A percentile compares a stretch with the other conserved stretches of the same genome.
Evolutionary conservation across 108 stramenopile species (phyloP).

Genomic region (Cyclotella choctawhatcheeana): DNA sequence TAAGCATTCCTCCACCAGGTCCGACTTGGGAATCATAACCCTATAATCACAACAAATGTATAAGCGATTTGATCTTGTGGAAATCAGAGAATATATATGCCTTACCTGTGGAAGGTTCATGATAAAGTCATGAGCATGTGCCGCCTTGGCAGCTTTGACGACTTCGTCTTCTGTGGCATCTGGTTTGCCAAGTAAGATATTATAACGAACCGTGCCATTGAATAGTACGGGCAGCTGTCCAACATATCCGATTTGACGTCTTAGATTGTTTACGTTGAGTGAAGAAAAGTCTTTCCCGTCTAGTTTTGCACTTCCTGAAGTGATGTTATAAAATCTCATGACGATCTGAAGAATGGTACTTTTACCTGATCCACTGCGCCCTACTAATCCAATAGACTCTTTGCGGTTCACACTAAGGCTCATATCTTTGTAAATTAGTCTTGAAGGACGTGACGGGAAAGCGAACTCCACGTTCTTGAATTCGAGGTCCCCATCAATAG

Average conservation of each 20-base stretch:
- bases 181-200: slow-evolving; percentile 62
- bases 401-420: slow-evolving; percentile 15
- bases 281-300: slow-evolving; percentile 55
- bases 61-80: too few species aligned
- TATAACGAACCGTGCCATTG: slow-evolving; percentile 65
- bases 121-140: slow-evolving; percentile 67
- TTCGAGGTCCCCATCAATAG: slow-evolving; percentile 36
- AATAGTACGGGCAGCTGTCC: slow-evolving; percentile 79
- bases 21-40: slow-evolving; percentile 61
- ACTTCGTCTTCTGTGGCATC: slow-evolving; percentile 48
- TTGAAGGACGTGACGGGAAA: slow-evolving; percentile 21
- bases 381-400: slow-evolving; percentile 29
- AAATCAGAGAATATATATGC: background rate
- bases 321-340: slow-evolving; percentile 50
- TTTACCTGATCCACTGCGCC: background rate
- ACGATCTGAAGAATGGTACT: slow-evolving; percentile 27
- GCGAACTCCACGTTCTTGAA: slow-evolving; percentile 32
- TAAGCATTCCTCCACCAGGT: slow-evolving; percentile 51
- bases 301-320: slow-evolving; percentile 39
- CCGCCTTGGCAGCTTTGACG: slow-evolving; percentile 38
- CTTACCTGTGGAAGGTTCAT: slow-evolving; percentile 47
- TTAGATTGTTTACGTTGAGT: slow-evolving; percentile 43
- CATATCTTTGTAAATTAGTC: slow-evolving; percentile 26
- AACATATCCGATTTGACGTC: slow-evolving; percentile 63
- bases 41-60: background rate